Evolutionary conservation across 352 stramenopile species (phyloP).

Genomic region (Halophytophthora batemanensis): DNA sequence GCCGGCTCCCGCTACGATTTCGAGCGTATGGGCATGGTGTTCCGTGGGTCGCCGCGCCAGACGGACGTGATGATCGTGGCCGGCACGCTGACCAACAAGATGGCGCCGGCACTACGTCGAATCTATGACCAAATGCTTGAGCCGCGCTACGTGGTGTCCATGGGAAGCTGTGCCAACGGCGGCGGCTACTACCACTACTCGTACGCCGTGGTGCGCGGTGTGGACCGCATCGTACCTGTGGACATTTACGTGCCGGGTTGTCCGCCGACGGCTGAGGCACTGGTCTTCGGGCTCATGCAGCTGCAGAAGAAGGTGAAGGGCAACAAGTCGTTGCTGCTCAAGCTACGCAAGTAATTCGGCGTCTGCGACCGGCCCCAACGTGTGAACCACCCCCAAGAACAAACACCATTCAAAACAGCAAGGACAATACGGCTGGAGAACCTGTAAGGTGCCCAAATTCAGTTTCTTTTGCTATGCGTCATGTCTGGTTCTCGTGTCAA

Average conservation of each 20-base stretch:
- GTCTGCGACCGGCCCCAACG: no score
- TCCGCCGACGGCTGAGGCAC: constrained; percentile 96
- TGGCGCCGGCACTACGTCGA: constrained; percentile 96
- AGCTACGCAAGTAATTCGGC: constrained; percentile 95
- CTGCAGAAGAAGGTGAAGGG: constrained; percentile 99
- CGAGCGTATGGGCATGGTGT: constrained; percentile 98
- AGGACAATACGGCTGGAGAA: constrained; percentile 10
- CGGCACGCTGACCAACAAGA: constrained; percentile 99
- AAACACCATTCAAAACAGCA: no score
- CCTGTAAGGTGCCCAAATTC: constrained; percentile 12
- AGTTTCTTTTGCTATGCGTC: constrained; percentile 3
- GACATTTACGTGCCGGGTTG: constrained; percentile 99
- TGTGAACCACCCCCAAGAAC: constrained; percentile 7
- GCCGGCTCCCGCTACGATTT: constrained; percentile 94
- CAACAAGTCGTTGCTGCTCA: constrained; percentile 95
- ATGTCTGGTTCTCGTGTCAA: constrained; percentile 1
- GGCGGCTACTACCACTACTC: constrained; percentile 95
- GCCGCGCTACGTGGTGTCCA: constrained; percentile 97
- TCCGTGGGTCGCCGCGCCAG: constrained; percentile 93
- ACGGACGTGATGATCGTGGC: constrained; percentile 99
- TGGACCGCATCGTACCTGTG: constrained; percentile 97
- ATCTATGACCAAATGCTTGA: constrained; percentile 99
- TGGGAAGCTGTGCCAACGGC: constrained; percentile 98
- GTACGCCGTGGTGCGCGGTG: constrained; percentile 96
- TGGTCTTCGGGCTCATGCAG: constrained; percentile 98